Percentiles rank a stretch among this genome's conserved stretches.
Conservation (phyloP, 257 asterid genomes). For the Agastache rugosa region DNA sequence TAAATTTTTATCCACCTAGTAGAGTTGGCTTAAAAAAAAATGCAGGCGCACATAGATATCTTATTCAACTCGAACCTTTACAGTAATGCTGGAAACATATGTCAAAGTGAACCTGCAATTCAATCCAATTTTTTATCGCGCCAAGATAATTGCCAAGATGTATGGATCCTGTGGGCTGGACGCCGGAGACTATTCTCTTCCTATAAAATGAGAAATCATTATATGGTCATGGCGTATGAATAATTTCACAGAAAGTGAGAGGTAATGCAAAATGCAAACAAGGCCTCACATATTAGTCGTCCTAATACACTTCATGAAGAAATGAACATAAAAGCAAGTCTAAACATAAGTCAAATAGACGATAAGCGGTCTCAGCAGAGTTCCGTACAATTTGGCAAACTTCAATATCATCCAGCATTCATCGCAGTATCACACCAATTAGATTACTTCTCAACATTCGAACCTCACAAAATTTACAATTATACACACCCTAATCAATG, state of each 20-base stretch:
- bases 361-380: slow-evolving; percentile 23
- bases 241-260: slow-evolving; percentile 13
- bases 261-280: slow-evolving; percentile 2
- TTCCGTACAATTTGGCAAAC: slow-evolving; percentile 4
- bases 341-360: neutral
- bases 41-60: neutral
- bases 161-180: slow-evolving; percentile 99
- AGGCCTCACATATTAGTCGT: neutral
- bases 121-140: slow-evolving; percentile 93
- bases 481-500: neutral
- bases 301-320: neutral
- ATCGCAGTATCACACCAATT: neutral
- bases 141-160: slow-evolving; percentile 97
- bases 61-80: slow-evolving; percentile 14
- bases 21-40: slow-evolving; percentile 5
- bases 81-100: slow-evolving; percentile 19
- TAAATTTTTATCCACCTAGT: slow-evolving; percentile 5
- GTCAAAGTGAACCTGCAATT: slow-evolving; percentile 69
- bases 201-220: slow-evolving; percentile 45
- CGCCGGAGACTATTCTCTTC: slow-evolving; percentile 98
- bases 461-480: neutral
- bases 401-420: slow-evolving; percentile 12
- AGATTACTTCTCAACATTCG: neutral
- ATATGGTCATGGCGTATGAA: slow-evolving; percentile 19
- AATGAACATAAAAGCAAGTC: neutral